These are phyloP conservation scores for Ganoderma lingzhi DNA, from an alignment of 1,284 basidiomycete species.

Conservation along the genomic window DNA sequence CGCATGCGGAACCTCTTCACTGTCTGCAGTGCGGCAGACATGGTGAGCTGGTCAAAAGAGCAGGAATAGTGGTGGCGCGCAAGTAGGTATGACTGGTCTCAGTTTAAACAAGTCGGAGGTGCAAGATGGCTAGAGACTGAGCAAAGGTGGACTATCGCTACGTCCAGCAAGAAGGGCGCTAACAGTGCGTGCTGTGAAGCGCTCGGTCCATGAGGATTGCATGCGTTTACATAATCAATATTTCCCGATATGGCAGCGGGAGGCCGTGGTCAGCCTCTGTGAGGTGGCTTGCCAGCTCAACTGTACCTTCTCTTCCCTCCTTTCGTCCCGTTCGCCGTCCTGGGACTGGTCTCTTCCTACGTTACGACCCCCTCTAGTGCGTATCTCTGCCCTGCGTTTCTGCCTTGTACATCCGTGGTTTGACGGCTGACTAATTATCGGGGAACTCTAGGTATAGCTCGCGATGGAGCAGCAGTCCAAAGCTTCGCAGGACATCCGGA, in stretches of 20 bases:
- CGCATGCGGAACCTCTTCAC: slow-evolving; percentile 43
- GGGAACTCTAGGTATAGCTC: slow-evolving; percentile 21
- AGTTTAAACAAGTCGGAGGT: neutral
- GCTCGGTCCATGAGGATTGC: slow-evolving; percentile 4
- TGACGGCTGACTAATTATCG: slow-evolving; percentile 12
- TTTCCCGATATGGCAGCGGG: slow-evolving; percentile 31
- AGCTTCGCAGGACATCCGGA: slow-evolving; percentile 80
- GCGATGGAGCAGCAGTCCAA: slow-evolving; percentile 75
- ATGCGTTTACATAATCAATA: slow-evolving; percentile 22
- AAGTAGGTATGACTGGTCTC: neutral
- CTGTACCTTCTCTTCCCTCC: slow-evolving; percentile 17
- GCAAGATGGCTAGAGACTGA: neutral
- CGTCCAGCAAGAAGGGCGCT: neutral
- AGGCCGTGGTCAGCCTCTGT: slow-evolving; percentile 30
- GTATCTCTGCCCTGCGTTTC: neutral
- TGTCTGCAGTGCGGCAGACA: slow-evolving; percentile 38
- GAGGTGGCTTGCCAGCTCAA: slow-evolving; percentile 33
- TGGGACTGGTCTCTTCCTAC: slow-evolving; percentile 20
- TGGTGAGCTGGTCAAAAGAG: neutral
- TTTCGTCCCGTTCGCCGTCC: slow-evolving; percentile 24
- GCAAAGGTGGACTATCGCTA: neutral
- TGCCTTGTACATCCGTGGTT: neutral
- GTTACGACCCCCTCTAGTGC: slow-evolving; percentile 22
- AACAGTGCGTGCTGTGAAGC: neutral
- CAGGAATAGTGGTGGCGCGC: neutral